Evolutionary conservation across 2,329 filamentous ascomycete species (phyloP).

Genomic region (Penicillium janthinellum): DNA sequence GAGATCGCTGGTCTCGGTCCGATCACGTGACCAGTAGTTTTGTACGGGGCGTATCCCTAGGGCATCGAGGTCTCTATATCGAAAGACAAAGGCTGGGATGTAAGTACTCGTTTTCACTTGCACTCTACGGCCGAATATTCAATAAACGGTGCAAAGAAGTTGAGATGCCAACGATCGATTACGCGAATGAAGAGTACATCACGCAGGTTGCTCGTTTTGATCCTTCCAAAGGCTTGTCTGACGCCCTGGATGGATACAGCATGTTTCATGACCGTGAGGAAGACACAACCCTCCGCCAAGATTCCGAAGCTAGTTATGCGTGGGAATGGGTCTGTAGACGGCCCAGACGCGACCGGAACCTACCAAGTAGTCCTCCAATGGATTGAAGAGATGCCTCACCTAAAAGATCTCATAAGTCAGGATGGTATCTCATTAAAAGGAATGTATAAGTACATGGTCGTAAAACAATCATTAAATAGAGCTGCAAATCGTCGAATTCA

Average conservation of each 20-base stretch:
- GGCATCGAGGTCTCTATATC: too few species aligned
- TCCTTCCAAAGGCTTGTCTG: background rate
- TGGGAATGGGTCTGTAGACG: background rate
- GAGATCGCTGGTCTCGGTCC: conserved; percentile 10
- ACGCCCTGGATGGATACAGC: background rate
- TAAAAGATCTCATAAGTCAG: background rate
- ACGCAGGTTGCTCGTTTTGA: background rate
- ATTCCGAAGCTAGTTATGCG: background rate
- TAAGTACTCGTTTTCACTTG: background rate
- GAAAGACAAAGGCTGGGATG: too few species aligned
- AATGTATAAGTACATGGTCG: background rate
- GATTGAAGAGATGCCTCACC: background rate
- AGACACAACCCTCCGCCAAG: background rate
- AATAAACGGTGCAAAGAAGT: background rate
- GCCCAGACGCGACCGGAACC: background rate
- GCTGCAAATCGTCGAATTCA: background rate
- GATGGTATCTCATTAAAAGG: background rate
- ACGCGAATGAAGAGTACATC: background rate
- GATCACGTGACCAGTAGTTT: conserved; percentile 7
- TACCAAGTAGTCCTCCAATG: background rate
- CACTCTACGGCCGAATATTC: background rate
- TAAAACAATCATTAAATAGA: background rate
- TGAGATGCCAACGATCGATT: background rate
- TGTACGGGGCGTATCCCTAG: too few species aligned
- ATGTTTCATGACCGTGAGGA: background rate